phyloP scores from a whole-genome alignment of 352 stramenopile genomes.

The Phytopythium ostracodes region DNA sequence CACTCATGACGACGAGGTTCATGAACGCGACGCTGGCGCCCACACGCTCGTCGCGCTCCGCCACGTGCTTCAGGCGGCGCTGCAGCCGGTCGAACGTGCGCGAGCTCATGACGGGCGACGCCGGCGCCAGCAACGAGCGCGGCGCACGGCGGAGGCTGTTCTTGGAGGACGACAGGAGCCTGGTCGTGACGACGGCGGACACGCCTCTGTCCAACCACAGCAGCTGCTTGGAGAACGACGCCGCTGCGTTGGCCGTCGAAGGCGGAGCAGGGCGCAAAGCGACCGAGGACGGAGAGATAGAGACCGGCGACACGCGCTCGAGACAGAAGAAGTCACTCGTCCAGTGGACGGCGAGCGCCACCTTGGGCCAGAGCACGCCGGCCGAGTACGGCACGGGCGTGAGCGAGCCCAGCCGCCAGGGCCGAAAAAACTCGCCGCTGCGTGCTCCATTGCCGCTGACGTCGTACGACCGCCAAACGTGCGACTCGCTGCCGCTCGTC shows the following conservation, averaged over 20 bases:
- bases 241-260: not conserved
- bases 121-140: not conserved
- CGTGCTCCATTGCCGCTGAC: not conserved
- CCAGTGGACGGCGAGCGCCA: slow-evolving; percentile 29
- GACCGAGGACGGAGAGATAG: not conserved
- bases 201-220: not conserved
- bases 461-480: not conserved
- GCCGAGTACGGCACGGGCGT: slow-evolving; percentile 29
- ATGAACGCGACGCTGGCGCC: slow-evolving; percentile 31
- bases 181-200: not conserved
- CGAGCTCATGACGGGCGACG: not conserved
- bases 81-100: slow-evolving; percentile 16
- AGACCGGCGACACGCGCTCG: not conserved
- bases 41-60: slow-evolving; percentile 15
- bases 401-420: slow-evolving; percentile 1
- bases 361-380: slow-evolving; percentile 19
- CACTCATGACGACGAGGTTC: slow-evolving; percentile 38
- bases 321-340: slow-evolving; percentile 29
- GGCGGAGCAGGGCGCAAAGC: not conserved
- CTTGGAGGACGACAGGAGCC: not conserved
- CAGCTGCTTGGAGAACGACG: not conserved
- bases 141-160: not conserved
- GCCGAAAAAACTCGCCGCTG: not conserved
- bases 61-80: slow-evolving; percentile 20
- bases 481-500: not conserved